Percentiles rank a stretch among this genome's conserved stretches.
Conservation (phyloP, 257 asterid genomes). For the Petrea volubilis region DNA sequence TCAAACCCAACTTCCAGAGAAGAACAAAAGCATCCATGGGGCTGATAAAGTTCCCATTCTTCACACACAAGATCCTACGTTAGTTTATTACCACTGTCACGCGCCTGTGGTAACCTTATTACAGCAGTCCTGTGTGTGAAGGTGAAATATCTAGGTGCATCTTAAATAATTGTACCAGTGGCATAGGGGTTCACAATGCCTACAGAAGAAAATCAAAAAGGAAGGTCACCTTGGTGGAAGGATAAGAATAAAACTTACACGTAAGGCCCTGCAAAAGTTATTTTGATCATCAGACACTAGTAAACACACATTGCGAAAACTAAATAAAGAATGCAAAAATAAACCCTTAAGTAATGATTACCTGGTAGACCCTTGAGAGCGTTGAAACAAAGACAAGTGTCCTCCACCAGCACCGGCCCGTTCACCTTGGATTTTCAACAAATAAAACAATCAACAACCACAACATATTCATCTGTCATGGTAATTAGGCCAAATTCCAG, state of each 20-base stretch:
- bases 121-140: not conserved
- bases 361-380: conserved; percentile 97
- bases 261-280: conserved; percentile 81
- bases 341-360: conserved; percentile 17
- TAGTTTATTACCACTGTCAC: too few relatives aligned
- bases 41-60: conserved; percentile 1
- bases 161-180: not conserved
- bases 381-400: conserved; percentile 95
- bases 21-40: not conserved
- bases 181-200: conserved; percentile 1
- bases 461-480: not conserved
- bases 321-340: not conserved
- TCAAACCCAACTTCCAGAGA: not conserved
- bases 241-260: conserved; percentile 63
- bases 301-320: not conserved
- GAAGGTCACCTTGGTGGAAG: conserved; percentile 35
- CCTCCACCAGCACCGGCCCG: conserved; percentile 98
- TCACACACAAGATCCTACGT: not conserved
- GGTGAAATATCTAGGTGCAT: not conserved
- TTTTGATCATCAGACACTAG: conserved; percentile 22
- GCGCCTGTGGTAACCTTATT: too few relatives aligned
- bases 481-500: too few relatives aligned
- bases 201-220: not conserved
- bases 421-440: conserved; percentile 56
- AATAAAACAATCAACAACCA: conserved; percentile 17